Conservation (phyloP, 257 asterid species). For the Parsonsia alboflavescens region DNA sequence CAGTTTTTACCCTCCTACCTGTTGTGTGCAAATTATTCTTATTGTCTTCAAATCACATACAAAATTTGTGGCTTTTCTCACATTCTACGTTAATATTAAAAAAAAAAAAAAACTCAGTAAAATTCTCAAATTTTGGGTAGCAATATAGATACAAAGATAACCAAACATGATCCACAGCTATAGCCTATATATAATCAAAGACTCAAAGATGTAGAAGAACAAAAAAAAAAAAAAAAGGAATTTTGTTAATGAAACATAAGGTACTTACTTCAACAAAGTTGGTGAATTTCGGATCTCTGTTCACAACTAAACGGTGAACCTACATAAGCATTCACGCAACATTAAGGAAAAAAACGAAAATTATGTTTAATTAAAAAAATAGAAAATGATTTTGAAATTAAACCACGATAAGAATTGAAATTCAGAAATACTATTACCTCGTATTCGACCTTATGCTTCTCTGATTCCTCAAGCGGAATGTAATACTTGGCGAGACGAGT, state of each 20-base stretch:
- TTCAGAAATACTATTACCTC: slow-evolving; percentile 47
- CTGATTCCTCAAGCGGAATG: slow-evolving; percentile 98
- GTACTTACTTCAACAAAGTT: slow-evolving; percentile 75
- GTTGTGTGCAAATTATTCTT: background rate
- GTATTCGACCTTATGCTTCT: slow-evolving; percentile 95
- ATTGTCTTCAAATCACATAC: background rate
- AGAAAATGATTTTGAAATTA: background rate
- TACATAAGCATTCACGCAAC: slow-evolving; percentile 13
- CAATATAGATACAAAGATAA: background rate
- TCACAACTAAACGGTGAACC: slow-evolving; percentile 92
- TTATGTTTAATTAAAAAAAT: background rate
- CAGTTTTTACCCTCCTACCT: background rate
- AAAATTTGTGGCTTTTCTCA: background rate
- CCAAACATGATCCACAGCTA: background rate
- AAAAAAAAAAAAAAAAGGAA: background rate
- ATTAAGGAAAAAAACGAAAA: background rate
- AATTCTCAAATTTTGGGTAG: background rate
- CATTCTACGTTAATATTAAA: background rate
- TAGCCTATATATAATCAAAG: background rate
- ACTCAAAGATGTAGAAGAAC: background rate
- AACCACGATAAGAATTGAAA: background rate
- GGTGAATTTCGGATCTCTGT: slow-evolving; percentile 89
- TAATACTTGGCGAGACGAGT: slow-evolving; percentile 94
- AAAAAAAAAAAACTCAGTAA: background rate
- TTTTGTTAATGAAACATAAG: background rate